Evolutionary conservation across 805 yeast genomes (phyloP), one percentile per base, ranked within the genome.

Genomic region (Ogataea neopini): DNA sequence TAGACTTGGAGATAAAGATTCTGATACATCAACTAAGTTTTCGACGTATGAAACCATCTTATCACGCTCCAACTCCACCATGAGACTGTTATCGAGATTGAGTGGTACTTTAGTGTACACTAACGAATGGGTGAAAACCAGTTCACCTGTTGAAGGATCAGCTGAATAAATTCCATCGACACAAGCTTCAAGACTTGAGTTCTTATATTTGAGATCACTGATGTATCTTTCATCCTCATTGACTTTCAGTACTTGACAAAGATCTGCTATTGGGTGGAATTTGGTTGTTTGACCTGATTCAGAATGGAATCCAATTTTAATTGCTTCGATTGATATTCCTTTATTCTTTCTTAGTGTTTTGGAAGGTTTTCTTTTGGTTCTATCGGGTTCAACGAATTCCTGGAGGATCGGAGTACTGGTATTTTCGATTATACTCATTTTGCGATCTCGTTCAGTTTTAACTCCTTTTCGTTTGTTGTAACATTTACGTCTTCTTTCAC

Each of bases 31-130:
- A 18, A 66, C 22, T 3, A 54, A 20, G 32, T 52, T 52, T 28
- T 61, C 66, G 32, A 56, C 58, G 35, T 56, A 65, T 1, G 69
- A 52, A 18, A 62, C 61, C 57, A 63, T 52, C 40, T 57, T 52
- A 46, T 64, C 64, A 35, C 45, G 45, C 10, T 59, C 64, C 10
- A 62, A 40, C 46, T 64, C 60, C 11, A 63, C 46, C 18, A 48
- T 26, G 36, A 49, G 42, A n/a, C 41, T 13, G 11, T 54, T 47
- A 19, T 47, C 35, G 26, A 58, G 40, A 11, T 39, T 49, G 10
- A 64, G 40, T 1, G 68, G 68, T 9, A 62, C 45, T 23, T 53
- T 54, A 6, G 62, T 56, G 51, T 63, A 63, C 18, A 59, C 51
- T 40, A 64, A 39, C 1, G 67, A 52, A 43, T 63, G 67, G 15